phyloP scores from a whole-genome alignment of 2,329 filamentous ascomycete genomes.

The Cercospora sp. region DNA sequence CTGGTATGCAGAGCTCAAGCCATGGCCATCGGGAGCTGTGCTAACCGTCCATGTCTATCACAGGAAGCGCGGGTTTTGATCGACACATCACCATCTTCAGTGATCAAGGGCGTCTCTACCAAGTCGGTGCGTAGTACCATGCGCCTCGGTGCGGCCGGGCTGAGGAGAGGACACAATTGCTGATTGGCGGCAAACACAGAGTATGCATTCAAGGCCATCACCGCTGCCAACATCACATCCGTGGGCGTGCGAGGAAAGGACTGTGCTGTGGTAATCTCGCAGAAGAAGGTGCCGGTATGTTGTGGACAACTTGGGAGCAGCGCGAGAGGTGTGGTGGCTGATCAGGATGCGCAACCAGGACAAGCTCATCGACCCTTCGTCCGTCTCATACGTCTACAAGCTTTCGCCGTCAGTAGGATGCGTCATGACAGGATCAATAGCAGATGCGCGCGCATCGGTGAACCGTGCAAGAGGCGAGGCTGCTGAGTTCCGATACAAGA shows the following conservation, averaged over 20 bases:
- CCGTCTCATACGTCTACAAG: constrained; percentile 96
- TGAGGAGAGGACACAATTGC: constrained; percentile 15
- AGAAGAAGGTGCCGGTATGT: constrained; percentile 98
- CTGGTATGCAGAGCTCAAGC: constrained; percentile 29
- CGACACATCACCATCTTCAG: constrained; percentile 99
- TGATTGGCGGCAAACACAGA: constrained; percentile 57
- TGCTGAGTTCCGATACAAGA: constrained; percentile 98
- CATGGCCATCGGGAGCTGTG: constrained; percentile 15
- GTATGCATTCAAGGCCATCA: constrained; percentile 99
- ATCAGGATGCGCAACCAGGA: constrained; percentile 62
- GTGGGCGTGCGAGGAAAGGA: constrained; percentile 94
- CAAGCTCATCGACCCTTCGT: constrained; percentile 97
- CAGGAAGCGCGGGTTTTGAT: constrained; percentile 88
- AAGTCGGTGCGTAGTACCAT: constrained; percentile 78
- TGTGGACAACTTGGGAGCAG: not conserved
- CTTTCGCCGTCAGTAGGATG: constrained; percentile 95
- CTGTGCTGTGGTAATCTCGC: constrained; percentile 93
- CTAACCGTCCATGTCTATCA: constrained; percentile 23
- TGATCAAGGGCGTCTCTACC: constrained; percentile 95
- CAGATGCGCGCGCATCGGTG: constrained; percentile 90
- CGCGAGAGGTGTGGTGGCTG: constrained; percentile 20
- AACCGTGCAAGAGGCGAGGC: constrained; percentile 93
- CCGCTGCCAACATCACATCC: constrained; percentile 97
- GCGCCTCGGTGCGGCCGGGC: not conserved
- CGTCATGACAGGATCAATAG: constrained; percentile 98